Conservation (phyloP, 208 protist species). For the Phytomonas francai region DNA sequence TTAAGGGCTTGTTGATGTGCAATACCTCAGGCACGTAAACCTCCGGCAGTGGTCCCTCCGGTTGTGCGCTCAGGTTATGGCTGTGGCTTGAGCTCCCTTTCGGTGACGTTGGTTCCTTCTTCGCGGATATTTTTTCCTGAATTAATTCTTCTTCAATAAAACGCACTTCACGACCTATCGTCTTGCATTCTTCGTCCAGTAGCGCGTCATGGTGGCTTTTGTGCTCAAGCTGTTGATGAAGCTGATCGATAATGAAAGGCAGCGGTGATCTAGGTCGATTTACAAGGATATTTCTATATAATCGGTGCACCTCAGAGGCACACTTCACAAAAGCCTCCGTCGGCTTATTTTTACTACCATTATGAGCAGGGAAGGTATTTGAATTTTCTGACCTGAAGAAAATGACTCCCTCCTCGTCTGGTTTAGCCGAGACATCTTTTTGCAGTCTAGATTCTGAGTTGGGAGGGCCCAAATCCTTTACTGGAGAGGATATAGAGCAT, state of each 20-base stretch:
- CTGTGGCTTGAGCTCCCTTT: background rate
- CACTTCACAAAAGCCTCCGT: background rate
- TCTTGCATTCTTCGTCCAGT: background rate
- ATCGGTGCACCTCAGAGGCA: background rate
- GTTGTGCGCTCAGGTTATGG: background rate
- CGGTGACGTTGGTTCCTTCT: background rate
- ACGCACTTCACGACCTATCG: background rate
- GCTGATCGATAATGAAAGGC: background rate
- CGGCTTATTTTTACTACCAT: background rate
- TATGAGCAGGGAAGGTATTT: background rate
- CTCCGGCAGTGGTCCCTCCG: background rate
- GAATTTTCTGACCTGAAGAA: background rate
- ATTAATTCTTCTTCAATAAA: background rate
- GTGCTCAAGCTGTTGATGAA: background rate
- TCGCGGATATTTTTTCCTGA: background rate
- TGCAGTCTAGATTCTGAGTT: background rate
- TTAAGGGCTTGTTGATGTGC: background rate
- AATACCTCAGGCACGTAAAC: background rate
- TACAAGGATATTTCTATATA: constrained; percentile 1
- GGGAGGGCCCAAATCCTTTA: background rate
- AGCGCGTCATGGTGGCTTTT: background rate
- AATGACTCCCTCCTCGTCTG: background rate
- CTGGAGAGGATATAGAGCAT: background rate
- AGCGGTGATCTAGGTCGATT: background rate
- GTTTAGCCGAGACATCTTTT: background rate